phyloP scores from a whole-genome alignment of 2,329 filamentous ascomycete genomes.

The Ascochyta rabiei region DNA sequence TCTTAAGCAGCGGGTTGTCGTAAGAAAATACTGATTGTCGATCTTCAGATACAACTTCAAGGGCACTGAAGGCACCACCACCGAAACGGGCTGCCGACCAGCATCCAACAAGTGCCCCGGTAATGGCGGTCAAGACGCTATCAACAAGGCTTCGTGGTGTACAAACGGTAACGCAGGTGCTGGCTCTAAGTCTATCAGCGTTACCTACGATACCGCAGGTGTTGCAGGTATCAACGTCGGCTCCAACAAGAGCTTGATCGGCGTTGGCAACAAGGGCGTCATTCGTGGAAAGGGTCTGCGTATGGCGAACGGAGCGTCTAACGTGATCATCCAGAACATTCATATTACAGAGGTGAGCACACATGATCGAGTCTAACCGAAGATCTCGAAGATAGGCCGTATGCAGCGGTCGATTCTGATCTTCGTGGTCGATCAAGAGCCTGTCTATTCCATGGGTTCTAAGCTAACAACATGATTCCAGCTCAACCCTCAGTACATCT shows the following conservation, averaged over 20 bases:
- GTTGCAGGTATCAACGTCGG: constrained; percentile 56
- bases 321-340: constrained; percentile 56
- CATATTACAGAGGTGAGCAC: constrained; percentile 47
- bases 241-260: constrained; percentile 64
- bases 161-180: constrained; percentile 62
- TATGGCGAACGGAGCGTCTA: constrained; percentile 47
- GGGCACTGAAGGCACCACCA: constrained; percentile 59
- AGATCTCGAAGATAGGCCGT: neutral
- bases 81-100: constrained; percentile 62
- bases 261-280: constrained; percentile 57
- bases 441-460: no score
- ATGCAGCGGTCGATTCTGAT: neutral
- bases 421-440: neutral
- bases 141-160: constrained; percentile 62
- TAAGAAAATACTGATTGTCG: neutral
- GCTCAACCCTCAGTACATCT: constrained; percentile 37
- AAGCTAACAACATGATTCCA: neutral
- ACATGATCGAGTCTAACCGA: neutral
- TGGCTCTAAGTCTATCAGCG: constrained; percentile 49
- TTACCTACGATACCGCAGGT: constrained; percentile 58
- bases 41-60: constrained; percentile 57
- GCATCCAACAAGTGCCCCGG: constrained; percentile 53
- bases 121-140: constrained; percentile 64
- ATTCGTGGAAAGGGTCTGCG: constrained; percentile 63
- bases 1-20: neutral